These are phyloP conservation scores for Panicum virgatum DNA, from an alignment of 202 grass and related monocot species.

Conservation along the genomic window DNA sequence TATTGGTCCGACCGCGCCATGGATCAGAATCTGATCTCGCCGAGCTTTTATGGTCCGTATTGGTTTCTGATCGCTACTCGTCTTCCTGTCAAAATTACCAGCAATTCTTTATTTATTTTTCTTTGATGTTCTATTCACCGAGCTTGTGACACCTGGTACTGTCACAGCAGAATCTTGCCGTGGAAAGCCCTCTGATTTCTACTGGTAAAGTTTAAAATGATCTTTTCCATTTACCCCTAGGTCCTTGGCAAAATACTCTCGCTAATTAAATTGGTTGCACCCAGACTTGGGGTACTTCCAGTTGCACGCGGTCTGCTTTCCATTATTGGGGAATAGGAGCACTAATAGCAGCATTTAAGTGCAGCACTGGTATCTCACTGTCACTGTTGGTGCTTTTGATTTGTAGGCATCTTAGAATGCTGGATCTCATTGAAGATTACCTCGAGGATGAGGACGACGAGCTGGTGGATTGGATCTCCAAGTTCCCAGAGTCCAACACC, in stretches of 20 bases:
- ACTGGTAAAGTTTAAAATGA: neutral
- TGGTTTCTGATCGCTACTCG: conserved; percentile 29
- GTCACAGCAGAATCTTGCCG: conserved; percentile 31
- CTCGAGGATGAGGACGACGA: conserved; percentile 58
- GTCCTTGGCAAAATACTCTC: neutral
- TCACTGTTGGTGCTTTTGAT: conserved; percentile 14
- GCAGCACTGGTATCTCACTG: conserved; percentile 9
- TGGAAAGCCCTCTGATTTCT: neutral
- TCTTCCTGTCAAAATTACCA: conserved; percentile 20
- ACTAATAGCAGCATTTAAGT: neutral
- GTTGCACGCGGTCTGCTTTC: neutral
- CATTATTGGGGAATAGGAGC: conserved; percentile 8
- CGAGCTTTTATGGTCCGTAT: conserved; percentile 36
- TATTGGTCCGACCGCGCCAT: conserved; percentile 35
- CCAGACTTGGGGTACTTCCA: conserved; percentile 1
- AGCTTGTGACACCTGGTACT: conserved; percentile 21
- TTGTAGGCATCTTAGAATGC: conserved; percentile 62
- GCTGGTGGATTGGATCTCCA: conserved; percentile 82
- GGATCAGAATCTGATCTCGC: conserved; percentile 50
- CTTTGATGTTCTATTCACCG: conserved; percentile 12
- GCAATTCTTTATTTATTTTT: conserved; percentile 25
- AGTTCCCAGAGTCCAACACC: conserved; percentile 68
- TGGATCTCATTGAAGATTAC: conserved; percentile 82
- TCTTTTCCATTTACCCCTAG: neutral
- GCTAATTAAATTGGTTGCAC: neutral